Conservation (phyloP, 2,329 filamentous ascomycete species). For the Leptographium wingfieldii region DNA sequence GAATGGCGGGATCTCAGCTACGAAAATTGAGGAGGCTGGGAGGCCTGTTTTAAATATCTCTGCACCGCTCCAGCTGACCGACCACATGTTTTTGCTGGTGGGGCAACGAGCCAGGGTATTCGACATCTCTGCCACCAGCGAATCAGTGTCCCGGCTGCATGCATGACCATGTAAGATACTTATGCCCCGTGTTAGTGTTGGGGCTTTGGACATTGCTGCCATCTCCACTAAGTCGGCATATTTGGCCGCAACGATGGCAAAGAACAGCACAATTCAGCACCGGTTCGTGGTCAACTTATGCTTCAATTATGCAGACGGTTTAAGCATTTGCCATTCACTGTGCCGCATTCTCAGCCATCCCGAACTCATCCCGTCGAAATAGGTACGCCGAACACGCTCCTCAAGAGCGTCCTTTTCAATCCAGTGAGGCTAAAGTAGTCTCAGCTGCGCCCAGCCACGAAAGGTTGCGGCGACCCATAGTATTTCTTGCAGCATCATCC, state of each 20-base stretch:
- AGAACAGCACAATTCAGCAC: background rate
- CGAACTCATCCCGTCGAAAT: background rate
- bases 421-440: background rate
- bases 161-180: background rate
- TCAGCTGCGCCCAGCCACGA: background rate
- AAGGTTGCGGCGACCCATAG: background rate
- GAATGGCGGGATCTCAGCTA: background rate
- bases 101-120: background rate
- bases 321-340: background rate
- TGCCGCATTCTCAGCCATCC: background rate
- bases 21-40: constrained; percentile 1
- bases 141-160: background rate
- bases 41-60: background rate
- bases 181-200: background rate
- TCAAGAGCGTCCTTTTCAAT: background rate
- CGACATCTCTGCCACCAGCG: background rate
- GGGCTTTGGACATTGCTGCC: background rate
- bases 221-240: background rate
- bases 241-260: background rate
- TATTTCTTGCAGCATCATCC: background rate
- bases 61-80: background rate
- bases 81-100: background rate
- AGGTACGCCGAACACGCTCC: background rate
- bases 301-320: background rate
- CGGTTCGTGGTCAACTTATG: background rate